These are phyloP conservation scores for Taxawa tesnikishii DNA, from an alignment of 2,329 filamentous ascomycete genomes.

Conservation along the genomic window DNA sequence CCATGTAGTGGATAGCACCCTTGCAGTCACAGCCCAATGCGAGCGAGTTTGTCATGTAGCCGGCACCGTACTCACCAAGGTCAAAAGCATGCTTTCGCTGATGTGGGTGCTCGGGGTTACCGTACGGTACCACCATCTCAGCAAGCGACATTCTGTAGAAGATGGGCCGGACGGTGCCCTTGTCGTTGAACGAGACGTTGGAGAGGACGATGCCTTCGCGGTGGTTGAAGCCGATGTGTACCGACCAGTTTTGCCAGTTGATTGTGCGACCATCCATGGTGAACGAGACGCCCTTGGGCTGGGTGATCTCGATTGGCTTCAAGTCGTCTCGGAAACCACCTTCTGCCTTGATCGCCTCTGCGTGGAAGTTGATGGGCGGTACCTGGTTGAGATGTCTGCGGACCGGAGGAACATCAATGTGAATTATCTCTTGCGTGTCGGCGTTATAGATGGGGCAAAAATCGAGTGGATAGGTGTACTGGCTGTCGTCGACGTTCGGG, in stretches of 20 bases:
- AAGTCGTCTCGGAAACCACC: conserved; percentile 67
- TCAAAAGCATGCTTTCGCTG: conserved; percentile 71
- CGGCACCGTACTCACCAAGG: conserved; percentile 66
- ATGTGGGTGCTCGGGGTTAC: conserved; percentile 68
- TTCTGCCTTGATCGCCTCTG: conserved; percentile 56
- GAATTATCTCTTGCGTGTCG: conserved; percentile 64
- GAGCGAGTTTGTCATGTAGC: conserved; percentile 56
- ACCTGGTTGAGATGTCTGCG: conserved; percentile 63
- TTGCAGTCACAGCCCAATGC: conserved; percentile 76
- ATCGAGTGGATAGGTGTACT: conserved; percentile 84
- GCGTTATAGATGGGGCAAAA: conserved; percentile 88
- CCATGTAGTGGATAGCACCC: conserved; percentile 82
- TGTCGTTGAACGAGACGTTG: conserved; percentile 79
- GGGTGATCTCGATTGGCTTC: conserved; percentile 79
- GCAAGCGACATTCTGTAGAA: conserved; percentile 84
- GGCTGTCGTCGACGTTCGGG: conserved; percentile 70
- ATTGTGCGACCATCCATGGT: conserved; percentile 60
- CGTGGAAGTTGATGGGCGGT: conserved; percentile 67
- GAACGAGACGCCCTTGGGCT: conserved; percentile 84
- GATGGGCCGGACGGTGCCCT: conserved; percentile 53
- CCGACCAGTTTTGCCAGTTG: conserved; percentile 86
- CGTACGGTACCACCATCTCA: conserved; percentile 90
- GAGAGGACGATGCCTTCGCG: conserved; percentile 82
- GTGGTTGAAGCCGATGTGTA: conserved; percentile 93
- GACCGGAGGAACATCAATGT: conserved; percentile 71